A percentile compares a stretch with the other conserved stretches of the same genome.
Evolutionary conservation across 768 basidiomycete genomes (phyloP).

Genomic region (Polyporus arcularius): DNA sequence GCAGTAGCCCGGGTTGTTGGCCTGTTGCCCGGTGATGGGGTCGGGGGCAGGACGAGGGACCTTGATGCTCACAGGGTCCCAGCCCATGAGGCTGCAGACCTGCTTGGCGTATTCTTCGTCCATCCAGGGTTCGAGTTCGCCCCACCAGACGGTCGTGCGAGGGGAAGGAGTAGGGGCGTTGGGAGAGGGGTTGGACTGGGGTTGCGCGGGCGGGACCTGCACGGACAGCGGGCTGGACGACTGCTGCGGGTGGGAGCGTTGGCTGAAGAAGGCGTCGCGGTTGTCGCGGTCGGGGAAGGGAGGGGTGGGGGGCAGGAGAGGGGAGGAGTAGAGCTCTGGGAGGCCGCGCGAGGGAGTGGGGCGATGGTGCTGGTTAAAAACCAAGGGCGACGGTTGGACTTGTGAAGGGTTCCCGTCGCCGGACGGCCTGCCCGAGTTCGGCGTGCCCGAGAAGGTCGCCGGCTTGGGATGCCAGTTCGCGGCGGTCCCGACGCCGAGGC

Average conservation of each 20-base stretch:
- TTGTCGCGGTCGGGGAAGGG: constrained; percentile 23
- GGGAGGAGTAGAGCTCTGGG: constrained; percentile 23
- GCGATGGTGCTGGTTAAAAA: constrained; percentile 31
- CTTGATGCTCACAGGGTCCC: constrained; percentile 77
- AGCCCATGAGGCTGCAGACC: constrained; percentile 83
- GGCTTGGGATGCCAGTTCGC: constrained; percentile 22
- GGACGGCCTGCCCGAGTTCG: constrained; percentile 21
- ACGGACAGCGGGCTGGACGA: constrained; percentile 27
- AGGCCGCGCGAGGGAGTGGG: constrained; percentile 28
- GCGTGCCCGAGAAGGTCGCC: constrained; percentile 17
- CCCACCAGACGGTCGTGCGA: constrained; percentile 79
- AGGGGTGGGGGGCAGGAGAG: constrained; percentile 21
- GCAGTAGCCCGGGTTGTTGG: constrained; percentile 87
- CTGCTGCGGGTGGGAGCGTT: constrained; percentile 26
- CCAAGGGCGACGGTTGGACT: constrained; percentile 28
- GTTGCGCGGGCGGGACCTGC: constrained; percentile 27
- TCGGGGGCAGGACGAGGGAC: constrained; percentile 67
- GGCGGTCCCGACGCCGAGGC: constrained; percentile 18
- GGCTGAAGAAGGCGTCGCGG: constrained; percentile 22
- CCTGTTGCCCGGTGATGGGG: constrained; percentile 56
- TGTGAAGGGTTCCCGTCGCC: constrained; percentile 22
- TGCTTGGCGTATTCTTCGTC: constrained; percentile 93
- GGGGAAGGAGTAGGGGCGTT: constrained; percentile 19
- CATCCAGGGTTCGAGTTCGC: constrained; percentile 94
- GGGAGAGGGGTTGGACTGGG: constrained; percentile 29